phyloP scores from a whole-genome alignment of 352 stramenopile genomes.

The Globisporangium abappressorium region DNA sequence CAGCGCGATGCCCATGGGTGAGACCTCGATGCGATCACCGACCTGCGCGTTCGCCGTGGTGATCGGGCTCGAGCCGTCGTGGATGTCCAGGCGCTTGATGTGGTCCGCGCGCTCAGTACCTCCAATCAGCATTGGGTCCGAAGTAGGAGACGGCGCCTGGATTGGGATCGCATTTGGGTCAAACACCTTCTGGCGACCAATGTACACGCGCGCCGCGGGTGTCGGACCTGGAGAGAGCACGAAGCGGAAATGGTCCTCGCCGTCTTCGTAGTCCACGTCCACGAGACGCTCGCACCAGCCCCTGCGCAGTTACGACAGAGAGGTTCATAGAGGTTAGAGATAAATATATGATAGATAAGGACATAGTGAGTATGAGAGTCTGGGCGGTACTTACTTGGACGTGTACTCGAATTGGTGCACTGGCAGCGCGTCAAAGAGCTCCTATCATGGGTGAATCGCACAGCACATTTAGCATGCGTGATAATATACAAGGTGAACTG shows the following conservation, averaged over 20 bases:
- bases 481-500: neutral
- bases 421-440: conserved; percentile 94
- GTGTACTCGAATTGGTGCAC: conserved; percentile 96
- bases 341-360: neutral
- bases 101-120: conserved; percentile 14
- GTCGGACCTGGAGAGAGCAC: conserved; percentile 92
- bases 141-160: conserved; percentile 21
- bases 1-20: conserved; percentile 88
- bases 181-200: conserved; percentile 78
- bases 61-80: conserved; percentile 40
- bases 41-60: conserved; percentile 49
- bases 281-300: conserved; percentile 94
- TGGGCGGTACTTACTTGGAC: conserved; percentile 22
- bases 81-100: conserved; percentile 55
- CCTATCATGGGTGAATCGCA: conserved; percentile 26
- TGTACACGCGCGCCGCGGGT: conserved; percentile 88
- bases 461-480: neutral
- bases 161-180: conserved; percentile 37
- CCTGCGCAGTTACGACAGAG: neutral
- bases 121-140: neutral
- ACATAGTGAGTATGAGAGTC: too few relatives aligned
- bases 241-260: conserved; percentile 89
- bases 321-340: neutral
- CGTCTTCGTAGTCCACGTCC: conserved; percentile 85
- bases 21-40: conserved; percentile 93